Base-by-base conservation (phyloP, 2,329 filamentous ascomycete genomes). In the Ascochyta lentis region DNA sequence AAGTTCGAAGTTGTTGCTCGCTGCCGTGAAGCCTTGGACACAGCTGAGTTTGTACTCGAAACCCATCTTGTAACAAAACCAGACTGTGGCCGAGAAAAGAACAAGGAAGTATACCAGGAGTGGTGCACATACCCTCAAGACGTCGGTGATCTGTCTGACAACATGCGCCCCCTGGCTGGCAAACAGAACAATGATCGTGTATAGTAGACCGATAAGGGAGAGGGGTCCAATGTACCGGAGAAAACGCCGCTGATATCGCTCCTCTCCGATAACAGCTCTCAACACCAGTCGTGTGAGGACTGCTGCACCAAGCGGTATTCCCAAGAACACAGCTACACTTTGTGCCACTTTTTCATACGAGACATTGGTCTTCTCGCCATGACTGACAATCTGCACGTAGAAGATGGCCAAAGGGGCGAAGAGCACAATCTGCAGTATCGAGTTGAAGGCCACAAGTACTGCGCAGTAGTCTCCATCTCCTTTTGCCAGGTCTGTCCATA, bases 1-100 rank as follows among this genome's bases (percentile, higher is more conserved):
- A 23, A 96, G 79, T 78, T 96, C 92, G 68, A 96, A 96, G 71
- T 96, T 96, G 70, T 96, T 96, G 72, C 92, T 96, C 0, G 91
- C 92, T 0, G 91, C 93, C 0, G 91, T 96, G 67, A 96, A 95
- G 69, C 90, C 92, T 76, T 96, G 91, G 2, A 91, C 94, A 10
- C 84, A 82, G 1, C 84, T 83, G 0, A 92, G 72, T 33, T 82
- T 82, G 70, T 96, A 96, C 0, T 85, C 86, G 55, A 92, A 92
- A 0, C 91, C 89, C n/a, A 89, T 76, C n/a, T 80, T 82, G 44
- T 82, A 80, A 3, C 86, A 83, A 2, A 87, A 76, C 39, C 78
- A 79, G 1, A 95, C 78, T 0, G 91, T 95, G 2, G 80, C 66
- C 43, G 86, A 85, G 78, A 96, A 96, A 52, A 95, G 84, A 57